Percentiles rank a stretch among this genome's conserved stretches.
These are phyloP conservation scores for Codiaeum variegatum DNA, from an alignment of 441 rosid species.

Conservation along the genomic window DNA sequence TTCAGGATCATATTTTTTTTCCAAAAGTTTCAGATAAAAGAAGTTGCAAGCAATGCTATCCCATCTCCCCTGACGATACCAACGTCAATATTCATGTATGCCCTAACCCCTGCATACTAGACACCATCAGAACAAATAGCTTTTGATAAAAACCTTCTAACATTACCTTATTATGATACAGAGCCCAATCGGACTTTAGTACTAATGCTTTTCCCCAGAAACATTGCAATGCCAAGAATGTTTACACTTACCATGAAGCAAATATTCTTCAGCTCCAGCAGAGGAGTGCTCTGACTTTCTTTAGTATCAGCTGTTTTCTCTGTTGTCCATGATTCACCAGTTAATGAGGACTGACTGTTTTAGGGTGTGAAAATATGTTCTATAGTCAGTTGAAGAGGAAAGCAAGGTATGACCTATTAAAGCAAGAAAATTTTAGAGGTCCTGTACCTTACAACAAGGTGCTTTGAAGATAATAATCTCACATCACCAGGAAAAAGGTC, in stretches of 20 bases:
- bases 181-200: not conserved
- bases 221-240: slow-evolving; percentile 4
- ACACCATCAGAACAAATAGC: not conserved
- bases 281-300: slow-evolving; percentile 50
- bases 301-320: slow-evolving; percentile 54
- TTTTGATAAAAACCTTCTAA: not conserved
- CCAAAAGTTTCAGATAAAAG: not conserved
- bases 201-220: not conserved
- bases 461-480: slow-evolving; percentile 57
- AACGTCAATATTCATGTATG: not conserved
- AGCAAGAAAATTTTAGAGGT: slow-evolving; percentile 1
- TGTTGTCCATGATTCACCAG: slow-evolving; percentile 58
- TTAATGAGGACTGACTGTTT: slow-evolving; percentile 69
- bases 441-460: slow-evolving; percentile 62
- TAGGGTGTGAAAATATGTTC: slow-evolving; percentile 27
- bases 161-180: not conserved
- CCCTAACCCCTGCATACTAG: not conserved
- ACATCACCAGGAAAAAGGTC: slow-evolving; percentile 78
- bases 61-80: not conserved
- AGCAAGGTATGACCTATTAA: not conserved
- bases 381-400: slow-evolving; percentile 9
- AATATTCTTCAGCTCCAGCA: slow-evolving; percentile 63
- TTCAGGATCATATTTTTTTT: not conserved
- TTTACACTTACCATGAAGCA: slow-evolving; percentile 58
- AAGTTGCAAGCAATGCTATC: not conserved